Evolutionary conservation across 139 green algal genomes (phyloP).

Genomic region (Klebsormidium nitens): DNA sequence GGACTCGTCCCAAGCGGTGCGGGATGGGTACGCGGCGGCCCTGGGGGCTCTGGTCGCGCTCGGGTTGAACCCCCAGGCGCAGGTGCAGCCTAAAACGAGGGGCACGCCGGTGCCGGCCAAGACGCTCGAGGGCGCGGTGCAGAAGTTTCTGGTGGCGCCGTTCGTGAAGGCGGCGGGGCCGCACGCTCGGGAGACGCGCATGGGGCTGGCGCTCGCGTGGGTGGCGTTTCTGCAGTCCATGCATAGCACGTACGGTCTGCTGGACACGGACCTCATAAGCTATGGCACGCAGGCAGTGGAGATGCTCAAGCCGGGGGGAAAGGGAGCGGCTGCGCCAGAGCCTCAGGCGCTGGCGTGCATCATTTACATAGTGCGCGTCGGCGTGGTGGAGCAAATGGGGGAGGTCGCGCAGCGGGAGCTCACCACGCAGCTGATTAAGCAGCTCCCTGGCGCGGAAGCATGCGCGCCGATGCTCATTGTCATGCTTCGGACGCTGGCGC

Average conservation of each 20-base stretch:
- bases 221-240: conserved; percentile 47
- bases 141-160: conserved; percentile 52
- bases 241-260: neutral
- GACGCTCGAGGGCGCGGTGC: conserved; percentile 26
- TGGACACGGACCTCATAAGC: neutral
- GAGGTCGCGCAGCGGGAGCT: conserved; percentile 63
- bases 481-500: conserved; percentile 54
- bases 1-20: conserved; percentile 10
- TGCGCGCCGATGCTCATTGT: conserved; percentile 50
- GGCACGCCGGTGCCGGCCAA: conserved; percentile 47
- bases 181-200: conserved; percentile 20
- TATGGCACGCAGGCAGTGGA: conserved; percentile 44
- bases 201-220: conserved; percentile 56
- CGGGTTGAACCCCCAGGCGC: conserved; percentile 21
- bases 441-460: conserved; percentile 18
- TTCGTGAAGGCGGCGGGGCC: conserved; percentile 54
- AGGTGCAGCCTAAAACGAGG: conserved; percentile 24
- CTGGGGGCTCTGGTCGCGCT: conserved; percentile 32
- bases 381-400: conserved; percentile 62
- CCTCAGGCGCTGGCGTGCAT: conserved; percentile 61
- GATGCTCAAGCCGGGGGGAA: neutral
- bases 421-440: conserved; percentile 49
- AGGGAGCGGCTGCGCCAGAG: neutral
- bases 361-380: conserved; percentile 71
- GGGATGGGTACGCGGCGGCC: conserved; percentile 27